Conservation (phyloP, 2,329 filamentous ascomycete species). For the Botryotinia narcissicola region DNA sequence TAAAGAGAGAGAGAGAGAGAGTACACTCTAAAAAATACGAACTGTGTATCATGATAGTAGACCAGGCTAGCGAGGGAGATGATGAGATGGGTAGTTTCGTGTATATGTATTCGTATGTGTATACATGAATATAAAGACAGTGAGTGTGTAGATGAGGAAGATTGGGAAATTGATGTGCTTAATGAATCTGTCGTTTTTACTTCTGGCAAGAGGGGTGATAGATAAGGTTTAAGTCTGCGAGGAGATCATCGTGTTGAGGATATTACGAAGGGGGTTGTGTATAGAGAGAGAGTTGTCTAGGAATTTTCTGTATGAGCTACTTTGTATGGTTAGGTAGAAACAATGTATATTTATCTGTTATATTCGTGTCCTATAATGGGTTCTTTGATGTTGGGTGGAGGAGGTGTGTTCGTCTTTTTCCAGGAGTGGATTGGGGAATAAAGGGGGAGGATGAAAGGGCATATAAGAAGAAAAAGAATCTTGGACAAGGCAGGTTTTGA, state of each 20-base stretch:
- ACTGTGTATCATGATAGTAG: too few relatives aligned
- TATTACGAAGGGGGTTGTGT: not conserved
- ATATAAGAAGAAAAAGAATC: not conserved
- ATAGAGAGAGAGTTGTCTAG: too few relatives aligned
- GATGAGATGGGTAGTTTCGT: too few relatives aligned
- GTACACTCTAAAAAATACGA: too few relatives aligned
- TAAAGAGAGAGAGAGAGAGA: too few relatives aligned
- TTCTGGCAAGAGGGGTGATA: not conserved
- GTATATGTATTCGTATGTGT: too few relatives aligned
- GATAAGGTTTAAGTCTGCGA: not conserved
- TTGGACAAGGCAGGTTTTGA: not conserved
- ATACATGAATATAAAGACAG: too few relatives aligned
- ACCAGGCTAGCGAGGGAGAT: too few relatives aligned
- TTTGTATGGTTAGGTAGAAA: not conserved
- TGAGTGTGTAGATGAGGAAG: not conserved
- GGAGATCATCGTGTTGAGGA: not conserved
- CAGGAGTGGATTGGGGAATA: not conserved
- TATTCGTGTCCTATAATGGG: not conserved
- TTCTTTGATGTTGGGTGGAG: not conserved
- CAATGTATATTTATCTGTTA: not conserved
- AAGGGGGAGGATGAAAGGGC: not conserved
- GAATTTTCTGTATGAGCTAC: too few relatives aligned
- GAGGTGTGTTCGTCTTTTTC: not conserved
- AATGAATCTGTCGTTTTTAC: too few relatives aligned
- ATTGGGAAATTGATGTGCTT: not conserved